phyloP scores from a whole-genome alignment of 306 rosid species.

The Luffa acutangula region DNA sequence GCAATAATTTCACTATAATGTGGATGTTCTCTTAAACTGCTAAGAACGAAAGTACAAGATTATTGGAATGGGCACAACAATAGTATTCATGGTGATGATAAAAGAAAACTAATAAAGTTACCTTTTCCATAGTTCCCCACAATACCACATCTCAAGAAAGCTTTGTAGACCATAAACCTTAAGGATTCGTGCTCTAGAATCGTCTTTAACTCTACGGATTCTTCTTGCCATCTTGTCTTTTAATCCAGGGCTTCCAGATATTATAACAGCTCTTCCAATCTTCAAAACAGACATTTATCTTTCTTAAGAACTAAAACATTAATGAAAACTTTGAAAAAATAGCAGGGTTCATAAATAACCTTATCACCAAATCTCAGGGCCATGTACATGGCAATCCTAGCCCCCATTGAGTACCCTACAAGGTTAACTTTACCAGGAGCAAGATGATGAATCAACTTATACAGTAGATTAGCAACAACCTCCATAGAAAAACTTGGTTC shows the following conservation, averaged over 20 bases:
- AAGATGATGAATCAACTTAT: conserved; percentile 34
- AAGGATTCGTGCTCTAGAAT: conserved; percentile 54
- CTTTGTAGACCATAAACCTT: conserved; percentile 51
- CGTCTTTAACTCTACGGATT: conserved; percentile 70
- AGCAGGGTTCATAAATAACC: conserved; percentile 29
- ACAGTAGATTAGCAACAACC: conserved; percentile 39
- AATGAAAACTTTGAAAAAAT: background rate
- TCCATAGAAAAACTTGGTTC: conserved; percentile 47
- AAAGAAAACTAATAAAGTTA: conserved; percentile 17
- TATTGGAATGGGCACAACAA: background rate
- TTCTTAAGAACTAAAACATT: conserved; percentile 10
- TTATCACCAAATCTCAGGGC: conserved; percentile 54
- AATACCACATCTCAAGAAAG: conserved; percentile 71
- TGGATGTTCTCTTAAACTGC: conserved; percentile 85
- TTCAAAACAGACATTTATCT: conserved; percentile 27
- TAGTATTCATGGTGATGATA: conserved; percentile 12
- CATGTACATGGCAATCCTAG: conserved; percentile 74
- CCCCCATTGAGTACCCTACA: conserved; percentile 95
- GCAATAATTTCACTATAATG: conserved; percentile 41
- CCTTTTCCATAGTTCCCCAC: conserved; percentile 80
- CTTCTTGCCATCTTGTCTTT: conserved; percentile 54
- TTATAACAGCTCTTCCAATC: conserved; percentile 65
- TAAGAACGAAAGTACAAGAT: conserved; percentile 1
- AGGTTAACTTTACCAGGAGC: conserved; percentile 54
- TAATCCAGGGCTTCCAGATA: conserved; percentile 91